Evolutionary conservation across 257 asterid genomes (phyloP).

Genomic region (Henckelia pumila): DNA sequence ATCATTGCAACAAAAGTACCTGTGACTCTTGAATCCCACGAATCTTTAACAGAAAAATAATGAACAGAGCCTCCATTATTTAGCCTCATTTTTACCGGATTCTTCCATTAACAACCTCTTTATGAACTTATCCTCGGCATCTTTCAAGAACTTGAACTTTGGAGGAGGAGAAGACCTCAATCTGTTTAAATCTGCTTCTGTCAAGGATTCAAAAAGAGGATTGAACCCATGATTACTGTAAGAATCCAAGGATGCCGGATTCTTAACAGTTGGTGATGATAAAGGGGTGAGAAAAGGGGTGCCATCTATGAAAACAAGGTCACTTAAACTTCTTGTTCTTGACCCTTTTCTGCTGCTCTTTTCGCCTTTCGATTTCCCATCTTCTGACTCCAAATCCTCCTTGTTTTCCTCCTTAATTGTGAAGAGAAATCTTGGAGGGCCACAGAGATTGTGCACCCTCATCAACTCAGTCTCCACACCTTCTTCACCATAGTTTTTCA

Average conservation of each 20-base stretch:
- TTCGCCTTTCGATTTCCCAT: constrained; percentile 51
- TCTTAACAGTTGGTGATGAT: constrained; percentile 63
- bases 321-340: constrained; percentile 70
- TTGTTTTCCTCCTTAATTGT: constrained; percentile 85
- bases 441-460: constrained; percentile 81
- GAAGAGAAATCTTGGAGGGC: constrained; percentile 93
- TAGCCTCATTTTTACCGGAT: constrained; percentile 36
- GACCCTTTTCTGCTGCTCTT: constrained; percentile 65
- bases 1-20: constrained; percentile 55
- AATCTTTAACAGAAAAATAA: constrained; percentile 20
- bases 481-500: constrained; percentile 54
- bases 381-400: constrained; percentile 87
- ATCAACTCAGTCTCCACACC: constrained; percentile 68
- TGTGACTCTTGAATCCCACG: constrained; percentile 30
- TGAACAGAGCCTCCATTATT: constrained; percentile 27
- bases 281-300: constrained; percentile 52
- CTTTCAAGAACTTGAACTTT: constrained; percentile 81
- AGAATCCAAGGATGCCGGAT: constrained; percentile 37
- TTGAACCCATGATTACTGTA: constrained; percentile 62
- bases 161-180: constrained; percentile 94
- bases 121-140: constrained; percentile 88
- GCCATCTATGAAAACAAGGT: constrained; percentile 41
- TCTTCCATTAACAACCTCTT: constrained; percentile 52
- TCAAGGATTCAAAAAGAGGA: constrained; percentile 71
- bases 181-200: constrained; percentile 53